Evolutionary conservation across 1,284 basidiomycete species (phyloP).

Genomic region (Ceratobasidium sp.): DNA sequence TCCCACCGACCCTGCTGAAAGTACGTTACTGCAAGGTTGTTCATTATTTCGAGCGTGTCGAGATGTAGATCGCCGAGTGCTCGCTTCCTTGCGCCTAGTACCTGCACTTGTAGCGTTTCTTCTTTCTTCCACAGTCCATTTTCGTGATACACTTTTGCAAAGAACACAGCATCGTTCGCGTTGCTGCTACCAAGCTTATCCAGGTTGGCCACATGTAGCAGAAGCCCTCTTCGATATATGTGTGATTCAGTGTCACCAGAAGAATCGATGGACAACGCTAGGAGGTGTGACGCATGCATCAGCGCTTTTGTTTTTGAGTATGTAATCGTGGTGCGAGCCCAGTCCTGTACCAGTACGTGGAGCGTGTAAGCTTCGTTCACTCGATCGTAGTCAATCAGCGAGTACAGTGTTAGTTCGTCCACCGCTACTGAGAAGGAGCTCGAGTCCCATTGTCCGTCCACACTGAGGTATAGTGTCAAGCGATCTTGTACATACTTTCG

Average conservation of each 20-base stretch:
- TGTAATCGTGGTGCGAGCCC: background rate
- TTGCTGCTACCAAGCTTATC: background rate
- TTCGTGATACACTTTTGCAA: background rate
- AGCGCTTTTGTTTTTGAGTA: background rate
- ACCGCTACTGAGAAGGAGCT: background rate
- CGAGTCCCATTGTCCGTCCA: background rate
- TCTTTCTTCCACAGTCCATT: background rate
- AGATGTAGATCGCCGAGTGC: background rate
- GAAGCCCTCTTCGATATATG: background rate
- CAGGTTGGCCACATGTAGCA: background rate
- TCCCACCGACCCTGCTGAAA: too few species aligned
- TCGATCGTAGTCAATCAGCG: slow-evolving; percentile 12
- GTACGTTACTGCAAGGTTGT: too few species aligned
- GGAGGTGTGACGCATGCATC: background rate
- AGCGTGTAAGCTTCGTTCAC: background rate
- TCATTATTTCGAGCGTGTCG: too few species aligned
- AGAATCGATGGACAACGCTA: background rate
- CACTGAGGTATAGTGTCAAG: background rate
- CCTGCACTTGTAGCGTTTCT: background rate
- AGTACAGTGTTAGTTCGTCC: background rate
- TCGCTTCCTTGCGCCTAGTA: background rate
- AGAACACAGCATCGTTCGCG: background rate
- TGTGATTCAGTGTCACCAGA: background rate
- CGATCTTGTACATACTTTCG: background rate
- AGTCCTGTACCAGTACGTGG: background rate